Evolutionary conservation across 2,329 filamentous ascomycete genomes (phyloP).

Genomic region (Emmonsia crescens): DNA sequence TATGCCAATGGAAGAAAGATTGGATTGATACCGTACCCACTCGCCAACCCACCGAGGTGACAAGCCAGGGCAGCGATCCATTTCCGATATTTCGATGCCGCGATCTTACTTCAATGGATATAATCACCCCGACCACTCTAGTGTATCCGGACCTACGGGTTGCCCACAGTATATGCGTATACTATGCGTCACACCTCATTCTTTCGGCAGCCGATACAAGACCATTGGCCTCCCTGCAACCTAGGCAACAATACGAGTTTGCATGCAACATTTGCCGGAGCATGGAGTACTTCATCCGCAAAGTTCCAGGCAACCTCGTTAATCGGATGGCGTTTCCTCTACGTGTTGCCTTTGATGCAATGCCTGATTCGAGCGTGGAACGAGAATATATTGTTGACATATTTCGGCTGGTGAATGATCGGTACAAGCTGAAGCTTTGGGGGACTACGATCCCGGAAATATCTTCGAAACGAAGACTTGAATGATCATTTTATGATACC

Average conservation of each 20-base stretch:
- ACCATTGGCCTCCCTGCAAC: slow-evolving; percentile 14
- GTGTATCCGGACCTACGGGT: slow-evolving; percentile 19
- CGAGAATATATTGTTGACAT: slow-evolving; percentile 18
- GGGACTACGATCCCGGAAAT: slow-evolving; percentile 6
- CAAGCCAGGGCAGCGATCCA: slow-evolving; percentile 4
- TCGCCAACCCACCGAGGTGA: slow-evolving; percentile 11
- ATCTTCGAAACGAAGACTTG: background rate
- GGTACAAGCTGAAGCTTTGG: slow-evolving; percentile 5
- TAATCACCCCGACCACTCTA: slow-evolving; percentile 12
- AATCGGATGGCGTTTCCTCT: slow-evolving; percentile 23
- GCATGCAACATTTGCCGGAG: slow-evolving; percentile 24
- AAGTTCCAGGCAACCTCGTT: slow-evolving; percentile 18
- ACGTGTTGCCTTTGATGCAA: slow-evolving; percentile 19
- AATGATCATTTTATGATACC: background rate
- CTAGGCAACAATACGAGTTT: slow-evolving; percentile 18
- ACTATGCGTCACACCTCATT: slow-evolving; percentile 19
- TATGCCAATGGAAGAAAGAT: slow-evolving; percentile 17
- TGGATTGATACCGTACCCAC: slow-evolving; percentile 18
- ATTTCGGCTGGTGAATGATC: slow-evolving; percentile 11
- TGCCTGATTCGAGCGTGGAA: slow-evolving; percentile 19
- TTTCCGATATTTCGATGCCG: slow-evolving; percentile 18
- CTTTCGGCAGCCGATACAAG: slow-evolving; percentile 17
- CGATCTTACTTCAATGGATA: slow-evolving; percentile 14
- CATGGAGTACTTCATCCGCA: slow-evolving; percentile 20
- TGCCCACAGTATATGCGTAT: slow-evolving; percentile 17